Base-by-base conservation (phyloP, 1,284 basidiomycete species). In the Anthracocystis walkeri region DNA sequence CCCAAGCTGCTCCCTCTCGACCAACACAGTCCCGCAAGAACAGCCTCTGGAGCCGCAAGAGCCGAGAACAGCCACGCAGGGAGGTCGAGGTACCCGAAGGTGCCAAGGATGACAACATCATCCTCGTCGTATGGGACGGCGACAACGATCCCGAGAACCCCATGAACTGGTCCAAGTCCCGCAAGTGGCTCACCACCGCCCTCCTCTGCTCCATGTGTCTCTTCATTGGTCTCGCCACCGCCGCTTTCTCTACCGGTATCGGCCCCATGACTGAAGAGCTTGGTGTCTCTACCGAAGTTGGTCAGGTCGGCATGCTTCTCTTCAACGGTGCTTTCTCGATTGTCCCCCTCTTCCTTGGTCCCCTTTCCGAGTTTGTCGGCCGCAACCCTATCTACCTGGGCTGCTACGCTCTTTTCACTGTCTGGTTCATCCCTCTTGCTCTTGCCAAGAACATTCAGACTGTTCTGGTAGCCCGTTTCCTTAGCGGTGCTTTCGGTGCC, bases 281-380 rank as follows among this genome's bases (percentile, higher is more conserved):
- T 20, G 73, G 78, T 12, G 79, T 82, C 35, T 77, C 77, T 20
- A 63, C 35, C 29, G 83, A 82, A 25, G 77, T 80, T 25, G 83
- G 82, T 4, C 82, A 85, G 53, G 72, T 85, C 51, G 84, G 84
- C 6, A 80, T 84, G 78, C 75, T 82, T 64, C 62, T 78, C 31
- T 79, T 84, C 78, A 80, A 84, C 75, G 80, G 74, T 11, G 68
- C 69, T 3, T 78, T 68, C 59, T 60, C 75, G 18, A 59, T 79
- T 29, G 81, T 81, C 0, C 83, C 84, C 1, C 73, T 84, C 51
- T 76, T 81, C 70, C 67, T 86, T 21, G 85, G 82, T 18, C 85
- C 84, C 10, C 76, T 86, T 18, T 84, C 80, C 53, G 85, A 86
- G 65, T 80, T 83, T 33, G 69, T 82, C 45, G 85, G 85, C 11